These are phyloP conservation scores for Arabidopsis arenosa DNA, from an alignment of 345 rosid genomes.

Conservation along the genomic window DNA sequence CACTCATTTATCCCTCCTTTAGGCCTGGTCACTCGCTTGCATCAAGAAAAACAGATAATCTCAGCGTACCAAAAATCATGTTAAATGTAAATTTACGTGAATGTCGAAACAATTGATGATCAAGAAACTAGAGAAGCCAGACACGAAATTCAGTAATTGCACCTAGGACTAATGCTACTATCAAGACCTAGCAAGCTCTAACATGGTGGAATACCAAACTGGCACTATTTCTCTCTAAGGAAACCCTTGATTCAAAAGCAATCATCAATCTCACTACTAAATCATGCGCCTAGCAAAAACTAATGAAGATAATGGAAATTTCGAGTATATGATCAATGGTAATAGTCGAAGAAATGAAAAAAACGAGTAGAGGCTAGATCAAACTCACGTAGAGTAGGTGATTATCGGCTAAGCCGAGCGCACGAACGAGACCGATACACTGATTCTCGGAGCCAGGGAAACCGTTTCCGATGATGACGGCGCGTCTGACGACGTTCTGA, in stretches of 20 bases:
- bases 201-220: neutral
- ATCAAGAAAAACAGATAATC: neutral
- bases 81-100: neutral
- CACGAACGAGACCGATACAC: conserved; percentile 83
- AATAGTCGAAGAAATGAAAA: too few species aligned
- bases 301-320: too few species aligned
- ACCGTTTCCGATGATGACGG: conserved; percentile 90
- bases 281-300: conserved; percentile 1
- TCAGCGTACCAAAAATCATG: conserved; percentile 10
- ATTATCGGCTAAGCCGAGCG: conserved; percentile 76
- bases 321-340: too few species aligned
- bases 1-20: conserved; percentile 93
- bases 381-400: conserved; percentile 74
- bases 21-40: conserved; percentile 90
- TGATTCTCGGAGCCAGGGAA: conserved; percentile 89
- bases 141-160: neutral
- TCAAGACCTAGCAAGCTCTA: neutral
- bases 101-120: neutral
- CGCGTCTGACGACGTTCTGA: conserved; percentile 76
- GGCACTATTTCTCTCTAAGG: neutral
- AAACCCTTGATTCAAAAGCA: neutral
- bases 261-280: conserved; percentile 2
- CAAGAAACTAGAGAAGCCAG: neutral
- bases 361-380: neutral
- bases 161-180: neutral